A percentile compares a stretch with the other conserved stretches of the same genome.
Evolutionary conservation across 352 stramenopile species (phyloP).

Genomic region (Globisporangium cystogenes): DNA sequence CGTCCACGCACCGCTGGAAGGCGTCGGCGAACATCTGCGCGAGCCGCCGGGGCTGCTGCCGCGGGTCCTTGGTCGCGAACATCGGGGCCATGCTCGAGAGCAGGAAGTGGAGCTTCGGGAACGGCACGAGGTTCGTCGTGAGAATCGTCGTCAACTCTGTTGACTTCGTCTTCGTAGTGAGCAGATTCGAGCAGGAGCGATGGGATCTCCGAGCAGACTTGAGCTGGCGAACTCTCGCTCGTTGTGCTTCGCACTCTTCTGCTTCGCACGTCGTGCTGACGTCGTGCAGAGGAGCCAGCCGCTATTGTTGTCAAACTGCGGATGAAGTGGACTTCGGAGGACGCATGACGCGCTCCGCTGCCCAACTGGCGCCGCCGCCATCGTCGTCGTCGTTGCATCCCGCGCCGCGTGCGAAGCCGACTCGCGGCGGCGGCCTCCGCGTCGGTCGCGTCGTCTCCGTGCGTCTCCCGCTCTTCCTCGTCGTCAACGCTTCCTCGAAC

Average conservation of each 20-base stretch:
- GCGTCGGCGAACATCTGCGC: constrained; percentile 65
- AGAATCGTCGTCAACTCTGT: too few relatives aligned
- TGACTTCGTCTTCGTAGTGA: too few relatives aligned
- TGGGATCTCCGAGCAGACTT: too few relatives aligned
- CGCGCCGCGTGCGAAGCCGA: background rate
- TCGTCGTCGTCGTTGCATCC: too few relatives aligned
- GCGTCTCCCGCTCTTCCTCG: constrained; percentile 3
- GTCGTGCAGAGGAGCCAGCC: too few relatives aligned
- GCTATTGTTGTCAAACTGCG: too few relatives aligned
- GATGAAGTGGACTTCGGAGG: too few relatives aligned
- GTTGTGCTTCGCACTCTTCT: too few relatives aligned
- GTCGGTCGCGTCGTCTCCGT: constrained; percentile 51
- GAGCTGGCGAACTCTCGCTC: too few relatives aligned
- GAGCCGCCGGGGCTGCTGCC: constrained; percentile 46
- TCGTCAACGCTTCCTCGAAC: background rate
- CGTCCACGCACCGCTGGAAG: constrained; percentile 42
- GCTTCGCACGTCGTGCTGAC: too few relatives aligned
- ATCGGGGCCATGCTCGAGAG: constrained; percentile 81
- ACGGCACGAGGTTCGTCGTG: constrained; percentile 99
- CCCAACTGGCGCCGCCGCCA: background rate
- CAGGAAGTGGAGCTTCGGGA: constrained; percentile 98
- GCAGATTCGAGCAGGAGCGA: too few relatives aligned
- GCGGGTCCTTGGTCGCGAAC: constrained; percentile 33
- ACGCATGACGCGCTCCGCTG: background rate
- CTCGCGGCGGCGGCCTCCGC: constrained; percentile 32